A percentile compares a stretch with the other conserved stretches of the same genome.
Conservation (phyloP, 345 rosid genomes). For the Syzygium aqueum region DNA sequence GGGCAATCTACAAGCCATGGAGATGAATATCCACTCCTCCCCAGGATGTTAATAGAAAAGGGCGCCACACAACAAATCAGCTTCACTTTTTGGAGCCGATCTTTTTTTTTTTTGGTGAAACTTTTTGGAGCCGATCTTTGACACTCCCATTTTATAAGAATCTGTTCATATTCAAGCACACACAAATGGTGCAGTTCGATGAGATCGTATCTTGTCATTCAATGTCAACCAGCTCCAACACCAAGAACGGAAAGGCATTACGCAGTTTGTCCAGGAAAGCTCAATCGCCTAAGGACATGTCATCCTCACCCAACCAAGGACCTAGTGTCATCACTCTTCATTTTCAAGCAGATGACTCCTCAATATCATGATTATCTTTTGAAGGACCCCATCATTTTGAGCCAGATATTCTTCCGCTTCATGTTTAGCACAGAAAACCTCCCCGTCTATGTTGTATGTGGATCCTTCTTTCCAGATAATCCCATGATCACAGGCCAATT, state of each 20-base stretch:
- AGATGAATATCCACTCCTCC: not conserved
- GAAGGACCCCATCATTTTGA: constrained; percentile 32
- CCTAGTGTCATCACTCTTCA: not conserved
- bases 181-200: not conserved
- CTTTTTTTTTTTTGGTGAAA: no score
- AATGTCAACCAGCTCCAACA: not conserved
- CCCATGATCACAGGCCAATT: constrained; percentile 66
- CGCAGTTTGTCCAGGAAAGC: not conserved
- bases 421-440: constrained; percentile 27
- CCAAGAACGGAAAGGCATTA: not conserved
- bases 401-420: constrained; percentile 41
- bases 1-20: not conserved
- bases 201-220: not conserved
- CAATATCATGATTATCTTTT: constrained; percentile 23
- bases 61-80: not conserved
- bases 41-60: not conserved
- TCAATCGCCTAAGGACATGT: not conserved
- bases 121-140: no score
- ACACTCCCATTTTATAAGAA: not conserved
- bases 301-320: not conserved
- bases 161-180: not conserved
- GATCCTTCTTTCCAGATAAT: constrained; percentile 47
- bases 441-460: constrained; percentile 36
- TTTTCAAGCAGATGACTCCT: constrained; percentile 38
- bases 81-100: not conserved